Evolutionary conservation across 805 yeast genomes (phyloP), one percentile per base, ranked within the genome.

Genomic region (Danielia reshetovae): DNA sequence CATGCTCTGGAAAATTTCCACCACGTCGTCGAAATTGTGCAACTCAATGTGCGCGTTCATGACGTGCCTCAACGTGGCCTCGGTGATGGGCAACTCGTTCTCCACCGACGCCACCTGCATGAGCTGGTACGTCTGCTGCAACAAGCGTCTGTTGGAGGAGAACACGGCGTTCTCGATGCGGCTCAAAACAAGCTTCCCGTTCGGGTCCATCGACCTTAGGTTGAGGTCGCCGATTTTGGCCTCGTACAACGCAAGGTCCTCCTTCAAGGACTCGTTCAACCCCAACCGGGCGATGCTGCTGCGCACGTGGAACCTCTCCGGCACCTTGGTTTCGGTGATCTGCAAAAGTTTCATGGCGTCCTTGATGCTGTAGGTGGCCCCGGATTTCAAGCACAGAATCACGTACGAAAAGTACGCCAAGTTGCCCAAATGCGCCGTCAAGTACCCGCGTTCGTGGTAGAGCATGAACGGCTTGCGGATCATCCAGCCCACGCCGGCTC

Each of bases 1-100:
- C 59, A 81, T 52, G 27, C 58, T 62, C 39, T 72, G 74, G 75
- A 85, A 81, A 1, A 75, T 52, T 8, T 57, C 57, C 37, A 71
- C 59, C 2, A 72, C 70, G 24, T 57, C 59, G 11, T 54, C 54
- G 12, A 63, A 57, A 18, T 45, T 40, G 26, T 63, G 62, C 26
- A 61, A 48, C 1, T 54, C 59, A 36, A 63, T 62, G 49, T 59
- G 75, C 25, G 67, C 66, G 22, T 62, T 53, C 80, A 79, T 74
- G 35, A 73, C 51, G 22, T 60, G 56, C 30, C 60, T 54, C 31
- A 70, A 52, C 0, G 77, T 66, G 6, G 50, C 51, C 43, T 70
- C 74, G 4, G 57, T 53, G 14, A 77, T 51, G 5, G 64, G 54
- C 10, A 41, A 52, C 1, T 57, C 55, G 32, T 57, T 60, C 14